phyloP scores from a whole-genome alignment of 2,329 filamentous ascomycete genomes.

The Neurospora sp. region DNA sequence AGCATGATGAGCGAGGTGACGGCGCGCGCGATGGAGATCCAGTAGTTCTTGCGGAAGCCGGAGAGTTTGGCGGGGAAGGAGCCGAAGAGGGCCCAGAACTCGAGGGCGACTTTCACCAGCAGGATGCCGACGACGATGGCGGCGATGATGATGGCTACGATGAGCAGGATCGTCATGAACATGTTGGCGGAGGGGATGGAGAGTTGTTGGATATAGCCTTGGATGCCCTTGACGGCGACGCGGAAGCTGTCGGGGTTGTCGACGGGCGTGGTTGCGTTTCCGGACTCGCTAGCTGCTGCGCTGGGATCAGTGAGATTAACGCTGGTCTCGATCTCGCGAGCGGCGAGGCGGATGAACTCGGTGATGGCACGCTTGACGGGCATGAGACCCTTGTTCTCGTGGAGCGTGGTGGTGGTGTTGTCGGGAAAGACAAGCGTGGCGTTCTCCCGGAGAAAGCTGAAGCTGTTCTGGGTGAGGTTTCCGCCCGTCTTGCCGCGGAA shows the following conservation, averaged over 20 bases:
- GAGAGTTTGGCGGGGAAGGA: slow-evolving; percentile 71
- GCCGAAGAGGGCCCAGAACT: slow-evolving; percentile 83
- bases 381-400: slow-evolving; percentile 21
- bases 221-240: slow-evolving; percentile 60
- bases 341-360: slow-evolving; percentile 37
- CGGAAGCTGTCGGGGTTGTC: slow-evolving; percentile 25
- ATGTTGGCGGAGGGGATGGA: slow-evolving; percentile 81
- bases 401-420: slow-evolving; percentile 37
- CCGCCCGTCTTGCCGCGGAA: slow-evolving; percentile 77
- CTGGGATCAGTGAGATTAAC: slow-evolving; percentile 27
- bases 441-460: slow-evolving; percentile 58
- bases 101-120: slow-evolving; percentile 82
- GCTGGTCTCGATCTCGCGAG: slow-evolving; percentile 42
- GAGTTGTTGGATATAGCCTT: slow-evolving; percentile 74
- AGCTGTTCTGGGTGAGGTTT: slow-evolving; percentile 72
- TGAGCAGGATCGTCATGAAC: slow-evolving; percentile 88
- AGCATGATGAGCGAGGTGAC: slow-evolving; percentile 85
- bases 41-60: slow-evolving; percentile 91
- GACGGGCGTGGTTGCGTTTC: not conserved
- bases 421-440: slow-evolving; percentile 64
- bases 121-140: slow-evolving; percentile 78
- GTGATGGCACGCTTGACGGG: slow-evolving; percentile 41
- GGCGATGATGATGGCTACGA: slow-evolving; percentile 81
- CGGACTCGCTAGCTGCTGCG: slow-evolving; percentile 14
- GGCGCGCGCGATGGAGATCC: slow-evolving; percentile 80